Base-by-base conservation (phyloP, 208 protist species). In the Crithidia expoeki region DNA sequence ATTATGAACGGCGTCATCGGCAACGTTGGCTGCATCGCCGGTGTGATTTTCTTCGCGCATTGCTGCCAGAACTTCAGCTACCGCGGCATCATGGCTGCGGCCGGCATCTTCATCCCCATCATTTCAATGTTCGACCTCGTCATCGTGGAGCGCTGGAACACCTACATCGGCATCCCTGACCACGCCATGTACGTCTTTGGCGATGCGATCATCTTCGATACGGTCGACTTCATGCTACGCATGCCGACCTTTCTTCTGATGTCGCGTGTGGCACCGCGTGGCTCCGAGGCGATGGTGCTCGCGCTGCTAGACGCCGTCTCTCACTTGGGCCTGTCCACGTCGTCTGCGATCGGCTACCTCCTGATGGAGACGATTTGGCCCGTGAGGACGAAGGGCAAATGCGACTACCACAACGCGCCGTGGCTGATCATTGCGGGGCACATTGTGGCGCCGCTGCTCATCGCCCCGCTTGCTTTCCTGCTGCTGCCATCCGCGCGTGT, bases 191-290 rank as follows among this genome's bases (percentile, higher is more conserved):
- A 87, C 78, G 68, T 94, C 44, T 46, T 92, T 10, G 89, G 89
- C 19, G 78, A 94, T 62, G 72, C 74, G 25, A 78, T 94, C 34
- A 68, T 94, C n/a, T 85, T 81, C 32, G 64, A 94, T 47, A 63
- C 81, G 40, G 74, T 66, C 19, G 81, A 82, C 34, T 79, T 86
- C 76, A 57, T 97, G 3, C 53, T 87, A n/a, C 84, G 68, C 40
- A 94, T 95, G 86, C 88, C 93, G 21, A 68, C 57, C 47, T 63
- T 92, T 10, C 70, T 97, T 44, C 79, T 97, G 34, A 88, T 91
- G 64, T 88, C 86, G 5, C 90, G 88, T 36, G 72, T 97, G 17
- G 94, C 88, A 57, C 90, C 93, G n/a, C 81, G 83, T n/a, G 89
- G 87, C 1, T 79, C 87, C 27, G 92, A 96, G 74, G 70, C 75